Conservation (phyloP, 495 filamentous ascomycete species). For the Poronia punctata region DNA sequence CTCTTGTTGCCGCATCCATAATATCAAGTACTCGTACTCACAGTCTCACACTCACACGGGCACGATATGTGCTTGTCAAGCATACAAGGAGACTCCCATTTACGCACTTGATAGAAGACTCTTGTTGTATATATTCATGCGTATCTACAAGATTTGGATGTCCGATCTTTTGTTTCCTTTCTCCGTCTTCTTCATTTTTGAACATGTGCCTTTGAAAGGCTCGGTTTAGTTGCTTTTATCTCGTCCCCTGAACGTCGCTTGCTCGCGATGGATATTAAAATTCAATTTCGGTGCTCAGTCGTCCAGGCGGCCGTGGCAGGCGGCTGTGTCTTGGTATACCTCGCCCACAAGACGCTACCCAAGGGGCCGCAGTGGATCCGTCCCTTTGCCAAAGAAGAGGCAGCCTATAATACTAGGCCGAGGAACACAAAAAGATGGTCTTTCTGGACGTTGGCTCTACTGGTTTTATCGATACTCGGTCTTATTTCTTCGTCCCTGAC, state of each 20-base stretch:
- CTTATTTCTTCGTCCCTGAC: constrained; percentile 18
- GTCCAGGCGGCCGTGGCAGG: constrained; percentile 20
- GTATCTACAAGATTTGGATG: too few species aligned
- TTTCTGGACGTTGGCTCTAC: constrained; percentile 18
- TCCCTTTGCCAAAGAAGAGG: constrained; percentile 25
- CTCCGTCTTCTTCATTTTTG: too few species aligned
- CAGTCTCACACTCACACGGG: too few species aligned
- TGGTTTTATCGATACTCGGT: constrained; percentile 15
- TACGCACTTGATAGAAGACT: too few species aligned
- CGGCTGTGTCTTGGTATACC: constrained; percentile 17
- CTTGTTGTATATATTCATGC: too few species aligned
- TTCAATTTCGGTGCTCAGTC: constrained; percentile 13
- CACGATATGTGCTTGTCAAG: too few species aligned
- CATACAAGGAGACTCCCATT: too few species aligned
- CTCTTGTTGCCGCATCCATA: too few species aligned
- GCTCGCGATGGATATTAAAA: constrained; percentile 16
- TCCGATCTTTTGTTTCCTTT: too few species aligned
- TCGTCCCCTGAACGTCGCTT: neutral
- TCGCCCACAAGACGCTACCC: constrained; percentile 12
- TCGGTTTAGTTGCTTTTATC: constrained; percentile 4
- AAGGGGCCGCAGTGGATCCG: constrained; percentile 25
- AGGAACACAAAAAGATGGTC: constrained; percentile 15
- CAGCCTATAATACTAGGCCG: neutral
- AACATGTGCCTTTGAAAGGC: constrained; percentile 10
- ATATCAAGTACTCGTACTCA: too few species aligned